phyloP scores from a whole-genome alignment of 2,329 filamentous ascomycete species.

The Colletotrichum spaethianum region DNA sequence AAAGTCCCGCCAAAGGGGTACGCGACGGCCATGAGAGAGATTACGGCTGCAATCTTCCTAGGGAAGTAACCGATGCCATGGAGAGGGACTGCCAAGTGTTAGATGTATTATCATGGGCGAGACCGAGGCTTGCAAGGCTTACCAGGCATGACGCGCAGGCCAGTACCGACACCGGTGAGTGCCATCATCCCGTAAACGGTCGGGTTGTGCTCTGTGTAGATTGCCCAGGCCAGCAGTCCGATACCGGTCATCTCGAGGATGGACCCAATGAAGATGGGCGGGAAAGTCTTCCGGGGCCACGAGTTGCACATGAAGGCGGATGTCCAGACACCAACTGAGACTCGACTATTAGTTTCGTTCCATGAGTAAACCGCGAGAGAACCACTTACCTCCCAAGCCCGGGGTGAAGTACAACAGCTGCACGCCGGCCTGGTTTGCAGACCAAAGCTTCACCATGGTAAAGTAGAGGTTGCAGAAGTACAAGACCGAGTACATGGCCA shows the following conservation, averaged over 20 bases:
- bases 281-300: conserved; percentile 74
- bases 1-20: conserved; percentile 76
- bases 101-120: neutral
- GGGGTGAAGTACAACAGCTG: conserved; percentile 76
- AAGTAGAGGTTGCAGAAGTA: conserved; percentile 81
- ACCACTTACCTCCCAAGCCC: conserved; percentile 67
- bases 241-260: conserved; percentile 72
- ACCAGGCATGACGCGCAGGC: conserved; percentile 74
- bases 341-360: neutral
- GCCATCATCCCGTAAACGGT: conserved; percentile 78
- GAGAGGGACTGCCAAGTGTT: conserved; percentile 59
- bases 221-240: conserved; percentile 69
- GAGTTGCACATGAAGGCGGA: conserved; percentile 73
- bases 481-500: conserved; percentile 68
- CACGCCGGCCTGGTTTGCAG: conserved; percentile 64
- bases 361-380: neutral
- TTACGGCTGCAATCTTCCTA: conserved; percentile 68
- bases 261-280: conserved; percentile 69
- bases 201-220: conserved; percentile 61
- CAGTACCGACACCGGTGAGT: conserved; percentile 73
- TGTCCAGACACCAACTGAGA: conserved; percentile 65
- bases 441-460: conserved; percentile 64
- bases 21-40: conserved; percentile 72
- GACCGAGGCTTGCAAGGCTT: conserved; percentile 8
- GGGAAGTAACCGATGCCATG: conserved; percentile 76